Evolutionary conservation across 306 rosid species (phyloP), one percentile per base, ranked within the genome.

Genomic region (Mucuna pruriens): DNA sequence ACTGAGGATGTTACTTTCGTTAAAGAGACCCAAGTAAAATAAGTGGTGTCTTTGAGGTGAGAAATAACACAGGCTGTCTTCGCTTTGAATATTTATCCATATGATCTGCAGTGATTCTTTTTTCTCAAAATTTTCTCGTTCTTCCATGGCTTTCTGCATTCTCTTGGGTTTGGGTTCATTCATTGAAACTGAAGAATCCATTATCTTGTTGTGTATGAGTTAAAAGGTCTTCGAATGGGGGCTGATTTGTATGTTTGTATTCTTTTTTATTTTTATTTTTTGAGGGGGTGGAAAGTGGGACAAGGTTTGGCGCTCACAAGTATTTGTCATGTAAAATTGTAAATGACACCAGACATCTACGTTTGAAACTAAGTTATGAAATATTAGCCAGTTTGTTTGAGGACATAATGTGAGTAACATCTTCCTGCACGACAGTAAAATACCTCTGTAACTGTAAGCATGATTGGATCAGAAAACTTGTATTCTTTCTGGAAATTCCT

Each of bases 1-100:
- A 40, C 31, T 6, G 92, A 83, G 10, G 93, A 90, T 54, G 84
- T 89, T 81, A 74, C 85, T 66, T 89, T 93, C 58, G 62, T 96
- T 44, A 86, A 78, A 81, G 98, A 92, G 84, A 49, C 83, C 51
- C 91, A 73, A 33, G 67, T 16, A 49, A 77, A 73, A 76, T 73
- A 72, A 81, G 3, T 19, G 45, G 8, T 79, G 16, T 71, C 71
- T 73, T 68, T 33, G 38, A 68, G 81, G 75, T 76, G 78, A 80
- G 69, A 76, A 69, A 60, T n/a, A 22, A 52, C 83, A 76, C 44
- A 36, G 48, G 71, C 78, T 64, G 39, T 26, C 62, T 48, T 65
- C 25, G 11, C 4, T 26, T 61, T 55, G 74, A 75, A 79, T 74
- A 17, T 49, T 42, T 13, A 38, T 80, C 60, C 48, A 83, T 31